Evolutionary conservation across 176 grass and related monocot species (phyloP).

Genomic region (Oryza coarctata): DNA sequence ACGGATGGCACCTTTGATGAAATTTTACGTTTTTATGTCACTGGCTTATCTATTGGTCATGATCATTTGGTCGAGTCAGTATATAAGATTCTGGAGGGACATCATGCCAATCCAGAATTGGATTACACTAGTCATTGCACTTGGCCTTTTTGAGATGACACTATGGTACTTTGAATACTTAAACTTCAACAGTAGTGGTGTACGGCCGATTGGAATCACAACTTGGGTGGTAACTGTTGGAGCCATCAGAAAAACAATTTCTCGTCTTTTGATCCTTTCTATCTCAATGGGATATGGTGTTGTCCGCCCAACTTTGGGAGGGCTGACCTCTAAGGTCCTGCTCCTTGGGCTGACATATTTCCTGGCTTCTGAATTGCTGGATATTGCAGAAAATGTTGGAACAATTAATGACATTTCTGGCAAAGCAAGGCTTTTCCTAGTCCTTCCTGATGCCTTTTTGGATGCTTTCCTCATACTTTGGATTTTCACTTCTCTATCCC

Average conservation of each 20-base stretch:
- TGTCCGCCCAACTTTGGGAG: constrained; percentile 91
- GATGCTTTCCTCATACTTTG: constrained; percentile 98
- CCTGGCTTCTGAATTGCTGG: constrained; percentile 80
- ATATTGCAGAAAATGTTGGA: constrained; percentile 94
- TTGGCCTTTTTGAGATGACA: constrained; percentile 97
- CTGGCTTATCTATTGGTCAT: constrained; percentile 72
- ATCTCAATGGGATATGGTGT: constrained; percentile 99
- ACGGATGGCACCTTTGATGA: constrained; percentile 90
- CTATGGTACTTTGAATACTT: constrained; percentile 98
- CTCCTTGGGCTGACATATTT: constrained; percentile 98
- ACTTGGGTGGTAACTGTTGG: constrained; percentile 99
- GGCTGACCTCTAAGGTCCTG: constrained; percentile 92
- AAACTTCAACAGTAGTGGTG: constrained; percentile 86
- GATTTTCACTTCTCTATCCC: constrained; percentile 99
- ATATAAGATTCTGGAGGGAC: constrained; percentile 94
- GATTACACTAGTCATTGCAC: constrained; percentile 89
- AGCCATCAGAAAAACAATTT: constrained; percentile 89
- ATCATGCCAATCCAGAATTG: constrained; percentile 95
- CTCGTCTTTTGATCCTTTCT: constrained; percentile 87
- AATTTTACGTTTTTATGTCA: constrained; percentile 90
- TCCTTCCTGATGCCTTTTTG: constrained; percentile 95
- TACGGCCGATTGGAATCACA: constrained; percentile 88
- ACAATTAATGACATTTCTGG: constrained; percentile 98
- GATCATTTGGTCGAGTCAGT: constrained; percentile 85
- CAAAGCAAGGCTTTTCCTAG: constrained; percentile 88